phyloP scores from a whole-genome alignment of 2,329 filamentous ascomycete species.

The Aureobasidium zeae region DNA sequence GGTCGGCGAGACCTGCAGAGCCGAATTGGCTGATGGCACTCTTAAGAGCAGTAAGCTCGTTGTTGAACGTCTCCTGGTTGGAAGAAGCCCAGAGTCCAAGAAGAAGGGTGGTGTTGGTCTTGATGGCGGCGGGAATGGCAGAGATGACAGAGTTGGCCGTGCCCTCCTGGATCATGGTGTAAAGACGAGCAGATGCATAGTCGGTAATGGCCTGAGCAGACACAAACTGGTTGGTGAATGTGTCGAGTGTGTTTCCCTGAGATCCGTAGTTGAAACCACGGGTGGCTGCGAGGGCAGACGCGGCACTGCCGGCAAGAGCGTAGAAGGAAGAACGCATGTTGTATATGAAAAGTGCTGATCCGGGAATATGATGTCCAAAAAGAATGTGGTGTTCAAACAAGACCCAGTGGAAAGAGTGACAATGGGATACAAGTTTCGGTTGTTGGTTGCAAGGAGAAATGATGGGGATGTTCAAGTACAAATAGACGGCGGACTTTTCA shows the following conservation, averaged over 20 bases:
- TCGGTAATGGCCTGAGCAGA: slow-evolving; percentile 53
- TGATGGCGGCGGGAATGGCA: slow-evolving; percentile 71
- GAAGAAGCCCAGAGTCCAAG: slow-evolving; percentile 76
- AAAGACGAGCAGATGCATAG: slow-evolving; percentile 62
- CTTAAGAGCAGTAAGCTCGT: slow-evolving; percentile 65
- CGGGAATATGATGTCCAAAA: not conserved
- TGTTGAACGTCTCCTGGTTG: slow-evolving; percentile 52
- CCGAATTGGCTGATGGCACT: slow-evolving; percentile 62
- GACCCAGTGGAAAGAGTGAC: slow-evolving; percentile 12
- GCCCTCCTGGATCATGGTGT: slow-evolving; percentile 63
- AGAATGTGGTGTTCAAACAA: slow-evolving; percentile 8
- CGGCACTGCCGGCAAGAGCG: slow-evolving; percentile 31
- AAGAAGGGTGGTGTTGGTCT: slow-evolving; percentile 66
- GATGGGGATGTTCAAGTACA: not conserved
- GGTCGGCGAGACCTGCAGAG: slow-evolving; percentile 46
- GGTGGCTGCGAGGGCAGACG: slow-evolving; percentile 30
- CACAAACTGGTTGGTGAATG: slow-evolving; percentile 48
- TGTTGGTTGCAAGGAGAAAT: slow-evolving; percentile 1
- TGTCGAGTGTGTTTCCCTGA: slow-evolving; percentile 21
- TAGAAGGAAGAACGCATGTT: slow-evolving; percentile 16
- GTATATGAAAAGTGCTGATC: slow-evolving; percentile 2
- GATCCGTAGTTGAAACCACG: slow-evolving; percentile 68
- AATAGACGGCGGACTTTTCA: not conserved
- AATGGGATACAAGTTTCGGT: slow-evolving; percentile 6
- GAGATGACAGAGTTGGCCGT: slow-evolving; percentile 56